A percentile compares a stretch with the other conserved stretches of the same genome.
Conservation (phyloP, 2,329 filamentous ascomycete genomes). For the Simplicillium sp. region DNA sequence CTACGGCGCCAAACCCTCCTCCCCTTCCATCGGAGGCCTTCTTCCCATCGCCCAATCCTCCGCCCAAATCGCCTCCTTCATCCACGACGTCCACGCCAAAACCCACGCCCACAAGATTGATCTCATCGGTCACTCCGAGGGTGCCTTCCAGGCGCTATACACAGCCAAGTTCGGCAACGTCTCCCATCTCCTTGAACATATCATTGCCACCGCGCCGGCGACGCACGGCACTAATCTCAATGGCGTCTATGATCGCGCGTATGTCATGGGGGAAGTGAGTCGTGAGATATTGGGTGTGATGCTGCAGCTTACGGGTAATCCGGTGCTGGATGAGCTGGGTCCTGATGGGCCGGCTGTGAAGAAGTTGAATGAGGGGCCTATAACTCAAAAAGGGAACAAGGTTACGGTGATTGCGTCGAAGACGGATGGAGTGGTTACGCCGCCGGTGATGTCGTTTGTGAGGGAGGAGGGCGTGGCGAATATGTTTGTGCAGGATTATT, state of each 20-base stretch:
- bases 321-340: background rate
- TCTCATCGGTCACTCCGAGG: constrained; percentile 12
- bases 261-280: background rate
- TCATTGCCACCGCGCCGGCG: constrained; percentile 7
- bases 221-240: constrained; percentile 12
- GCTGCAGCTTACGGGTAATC: background rate
- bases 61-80: constrained; percentile 8
- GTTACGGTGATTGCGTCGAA: background rate
- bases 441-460: background rate
- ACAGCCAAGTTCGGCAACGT: constrained; percentile 8
- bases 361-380: background rate
- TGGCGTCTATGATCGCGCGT: background rate
- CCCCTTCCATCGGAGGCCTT: constrained; percentile 9
- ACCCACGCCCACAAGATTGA: constrained; percentile 10
- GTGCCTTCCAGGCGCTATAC: constrained; percentile 10
- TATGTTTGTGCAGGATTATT: background rate
- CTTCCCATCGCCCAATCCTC: constrained; percentile 8
- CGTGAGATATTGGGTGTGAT: background rate
- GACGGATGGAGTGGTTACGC: background rate
- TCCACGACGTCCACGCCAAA: constrained; percentile 6
- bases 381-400: background rate
- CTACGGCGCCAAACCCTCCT: constrained; percentile 8
- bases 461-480: background rate
- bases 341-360: background rate
- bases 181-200: constrained; percentile 5